phyloP scores from a whole-genome alignment of 805 yeast species.

The Wickerhamomyces bovis region DNA sequence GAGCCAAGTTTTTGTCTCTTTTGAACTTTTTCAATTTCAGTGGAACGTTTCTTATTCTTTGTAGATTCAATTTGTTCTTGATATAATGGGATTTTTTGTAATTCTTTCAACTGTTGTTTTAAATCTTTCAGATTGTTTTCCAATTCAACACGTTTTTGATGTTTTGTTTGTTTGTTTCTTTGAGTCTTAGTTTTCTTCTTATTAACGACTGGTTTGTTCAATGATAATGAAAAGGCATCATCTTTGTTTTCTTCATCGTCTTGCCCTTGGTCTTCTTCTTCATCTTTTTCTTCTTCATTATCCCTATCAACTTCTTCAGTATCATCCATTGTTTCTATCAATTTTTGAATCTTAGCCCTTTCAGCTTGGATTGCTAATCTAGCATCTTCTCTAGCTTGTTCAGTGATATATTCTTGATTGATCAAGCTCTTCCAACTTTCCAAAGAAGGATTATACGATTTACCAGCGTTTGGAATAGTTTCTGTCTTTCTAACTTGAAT shows the following conservation, averaged over 20 bases:
- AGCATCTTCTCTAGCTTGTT: conserved; percentile 60
- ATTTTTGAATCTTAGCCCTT: conserved; percentile 52
- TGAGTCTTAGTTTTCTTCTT: conserved; percentile 74
- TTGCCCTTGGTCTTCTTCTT: conserved; percentile 28
- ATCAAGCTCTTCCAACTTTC: conserved; percentile 77
- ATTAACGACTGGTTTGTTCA: conserved; percentile 60
- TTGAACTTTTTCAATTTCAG: conserved; percentile 25
- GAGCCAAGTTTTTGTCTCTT: conserved; percentile 38
- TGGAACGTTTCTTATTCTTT: conserved; percentile 14
- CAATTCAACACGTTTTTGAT: conserved; percentile 51
- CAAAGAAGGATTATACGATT: conserved; percentile 86
- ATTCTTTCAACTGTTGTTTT: conserved; percentile 53
- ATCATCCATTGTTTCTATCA: conserved; percentile 59
- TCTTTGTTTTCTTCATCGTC: conserved; percentile 25
- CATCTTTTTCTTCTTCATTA: conserved; percentile 29
- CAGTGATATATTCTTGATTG: conserved; percentile 56
- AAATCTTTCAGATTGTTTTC: conserved; percentile 52
- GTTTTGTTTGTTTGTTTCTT: conserved; percentile 64
- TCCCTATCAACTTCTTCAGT: conserved; percentile 45
- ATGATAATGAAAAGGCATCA: conserved; percentile 47
- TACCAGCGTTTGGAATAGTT: conserved; percentile 71
- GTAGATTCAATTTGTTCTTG: conserved; percentile 24
- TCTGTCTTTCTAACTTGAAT: conserved; percentile 46
- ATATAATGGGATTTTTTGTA: conserved; percentile 40
- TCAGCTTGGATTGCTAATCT: conserved; percentile 57